Evolutionary conservation across 2,329 filamentous ascomycete species (phyloP), one percentile per base, ranked within the genome.

Genomic region (Colletotrichum navitas): DNA sequence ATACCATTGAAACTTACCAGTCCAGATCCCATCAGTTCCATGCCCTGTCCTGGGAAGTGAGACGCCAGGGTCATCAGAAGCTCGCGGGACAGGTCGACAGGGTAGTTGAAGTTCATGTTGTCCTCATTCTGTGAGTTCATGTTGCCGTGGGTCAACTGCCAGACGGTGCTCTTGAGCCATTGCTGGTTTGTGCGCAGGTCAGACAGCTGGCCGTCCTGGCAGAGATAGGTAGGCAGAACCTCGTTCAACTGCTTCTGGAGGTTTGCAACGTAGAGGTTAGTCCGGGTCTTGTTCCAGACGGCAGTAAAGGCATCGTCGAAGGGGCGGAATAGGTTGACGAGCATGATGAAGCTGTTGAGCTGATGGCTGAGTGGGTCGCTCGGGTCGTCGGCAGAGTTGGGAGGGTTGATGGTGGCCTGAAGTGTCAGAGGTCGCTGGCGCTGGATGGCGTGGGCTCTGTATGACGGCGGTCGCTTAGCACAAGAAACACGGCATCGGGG

Each of bases 11-110:
- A 32, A 84, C 90, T 80, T 83, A 93, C 92, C 80, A 97, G 80
- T 34, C 92, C 92, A 49, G 93, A 88, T 24, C 91, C 92, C 74
- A 95, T 86, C 3, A 95, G 84, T 74, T 95, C 93, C 84, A 94
- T 91, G 54, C 90, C 90, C 74, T 91, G 87, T 45, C 89, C 89
- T 0, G 92, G 91, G 76, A 96, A 92, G 64, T 92, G 89, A 21
- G 90, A 89, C 5, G 92, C 91, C 81, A 95, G 89, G 18, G 87
- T 86, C 29, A 87, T 82, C 34, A 93, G 77, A 10, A 94, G 77
- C 69, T 93, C 91, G 56, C 87, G 84, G 0, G 90, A 85, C 73
- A 93, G 86, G 62, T 90, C 87, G 26, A 90, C 83, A 4, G 90
- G 88, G 74, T 91, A 92, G 63, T 87, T 86, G 75, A 91, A 92